These are phyloP conservation scores for Lotmaria passim DNA, from an alignment of 208 protist genomes.

Conservation along the genomic window DNA sequence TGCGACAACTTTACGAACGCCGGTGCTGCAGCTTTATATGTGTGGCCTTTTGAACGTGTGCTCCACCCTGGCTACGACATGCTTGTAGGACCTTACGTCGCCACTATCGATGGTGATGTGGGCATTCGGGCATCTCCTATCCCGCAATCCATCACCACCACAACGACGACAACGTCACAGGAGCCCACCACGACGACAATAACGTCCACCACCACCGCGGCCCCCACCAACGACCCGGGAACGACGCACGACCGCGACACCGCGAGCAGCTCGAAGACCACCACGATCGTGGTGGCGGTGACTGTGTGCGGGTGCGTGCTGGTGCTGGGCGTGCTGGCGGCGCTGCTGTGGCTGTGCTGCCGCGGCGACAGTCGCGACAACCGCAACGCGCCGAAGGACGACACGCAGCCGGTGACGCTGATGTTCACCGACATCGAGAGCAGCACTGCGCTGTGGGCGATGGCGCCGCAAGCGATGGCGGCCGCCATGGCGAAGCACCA, in stretches of 20 bases:
- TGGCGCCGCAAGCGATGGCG: conserved; percentile 47
- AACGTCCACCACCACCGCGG: neutral
- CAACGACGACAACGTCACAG: neutral
- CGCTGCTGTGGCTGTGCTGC: conserved; percentile 23
- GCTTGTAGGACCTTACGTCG: conserved; percentile 9
- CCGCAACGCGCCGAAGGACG: conserved; percentile 59
- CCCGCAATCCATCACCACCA: neutral
- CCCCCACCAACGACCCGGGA: neutral
- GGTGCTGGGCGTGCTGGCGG: conserved; percentile 1
- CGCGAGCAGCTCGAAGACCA: neutral
- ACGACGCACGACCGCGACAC: too few species aligned
- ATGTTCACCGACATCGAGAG: conserved; percentile 77
- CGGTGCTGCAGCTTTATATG: conserved; percentile 2
- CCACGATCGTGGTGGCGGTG: conserved; percentile 10
- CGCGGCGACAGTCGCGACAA: conserved; percentile 46
- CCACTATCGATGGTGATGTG: neutral
- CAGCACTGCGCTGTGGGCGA: conserved; percentile 67
- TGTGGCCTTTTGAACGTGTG: conserved; percentile 15
- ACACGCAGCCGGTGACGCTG: conserved; percentile 45
- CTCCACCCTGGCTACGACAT: neutral
- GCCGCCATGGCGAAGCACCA: conserved; percentile 54
- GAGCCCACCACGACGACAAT: neutral
- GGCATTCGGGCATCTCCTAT: neutral
- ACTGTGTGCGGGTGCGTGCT: neutral
- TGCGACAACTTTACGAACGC: conserved; percentile 17